Evolutionary conservation across 2,329 filamentous ascomycete species (phyloP).

Genomic region (Colletotrichum sp.): DNA sequence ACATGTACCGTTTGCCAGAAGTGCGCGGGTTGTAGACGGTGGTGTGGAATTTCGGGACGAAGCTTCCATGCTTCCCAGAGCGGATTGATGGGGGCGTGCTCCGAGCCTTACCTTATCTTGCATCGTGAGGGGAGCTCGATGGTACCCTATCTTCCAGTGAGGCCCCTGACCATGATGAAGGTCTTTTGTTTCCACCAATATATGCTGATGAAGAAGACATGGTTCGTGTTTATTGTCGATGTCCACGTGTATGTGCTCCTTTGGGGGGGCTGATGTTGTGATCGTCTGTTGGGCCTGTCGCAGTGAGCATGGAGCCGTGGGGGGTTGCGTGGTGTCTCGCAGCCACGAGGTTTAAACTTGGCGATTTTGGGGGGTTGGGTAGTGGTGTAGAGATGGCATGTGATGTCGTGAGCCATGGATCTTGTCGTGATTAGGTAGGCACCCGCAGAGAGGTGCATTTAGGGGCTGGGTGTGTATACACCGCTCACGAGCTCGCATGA

Average conservation of each 20-base stretch:
- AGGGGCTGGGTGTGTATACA: background rate
- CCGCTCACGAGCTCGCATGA: background rate
- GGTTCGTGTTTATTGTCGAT: background rate
- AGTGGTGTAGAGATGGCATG: background rate
- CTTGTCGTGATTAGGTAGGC: background rate
- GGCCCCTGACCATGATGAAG: background rate
- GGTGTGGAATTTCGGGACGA: constrained; percentile 12
- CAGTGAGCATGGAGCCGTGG: background rate
- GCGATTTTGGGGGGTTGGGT: background rate
- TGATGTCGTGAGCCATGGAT: background rate
- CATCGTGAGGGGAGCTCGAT: constrained; percentile 1
- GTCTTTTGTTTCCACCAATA: constrained; percentile 4
- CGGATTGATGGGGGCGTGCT: background rate
- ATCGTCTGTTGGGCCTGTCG: background rate
- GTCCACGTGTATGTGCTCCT: background rate
- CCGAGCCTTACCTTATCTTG: constrained; percentile 12
- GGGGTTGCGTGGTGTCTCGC: background rate
- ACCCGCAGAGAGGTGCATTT: background rate
- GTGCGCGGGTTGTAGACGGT: background rate
- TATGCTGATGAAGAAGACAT: background rate
- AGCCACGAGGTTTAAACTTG: background rate
- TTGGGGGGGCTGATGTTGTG: background rate
- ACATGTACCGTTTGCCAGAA: background rate
- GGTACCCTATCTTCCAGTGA: background rate
- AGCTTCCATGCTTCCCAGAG: constrained; percentile 16